Evolutionary conservation across 2,329 filamentous ascomycete genomes (phyloP), one percentile per base, ranked within the genome.

Genomic region (Aspergillus puulaauensis): DNA sequence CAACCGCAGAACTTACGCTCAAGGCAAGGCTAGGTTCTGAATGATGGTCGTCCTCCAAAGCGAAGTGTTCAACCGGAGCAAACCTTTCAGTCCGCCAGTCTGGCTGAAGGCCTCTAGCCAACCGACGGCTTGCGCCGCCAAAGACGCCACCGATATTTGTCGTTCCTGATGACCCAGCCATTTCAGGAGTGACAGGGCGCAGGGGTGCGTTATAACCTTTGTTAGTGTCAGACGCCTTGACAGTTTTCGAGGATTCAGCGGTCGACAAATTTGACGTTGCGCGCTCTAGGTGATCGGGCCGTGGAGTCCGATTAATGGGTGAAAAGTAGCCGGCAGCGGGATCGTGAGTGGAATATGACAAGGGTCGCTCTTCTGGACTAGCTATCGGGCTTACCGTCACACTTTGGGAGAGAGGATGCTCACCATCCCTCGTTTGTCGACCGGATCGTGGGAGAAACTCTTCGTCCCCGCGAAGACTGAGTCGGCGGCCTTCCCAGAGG

Each of bases 321-420:
- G 64, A 64, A 23, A 58, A 58, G 12, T 63, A 59, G 47, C 66
- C 66, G 24, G 59, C 45, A 21, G 44, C 57, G 57, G 46, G 54
- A 19, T 51, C 60, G 23, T 52, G 61, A 14, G 44, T 14, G 57
- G 79, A 80, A 58, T 79, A 80, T 15, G 70, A 73, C 11, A 64
- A 57, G 45, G 70, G 72, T 11, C 63, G 56, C 46, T 67, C 68
- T 12, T 69, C 65, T 12, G 70, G 64, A n/a, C 69, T 65, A 35
- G 68, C 62, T 14, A 87, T 84, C 1, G 89, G 90, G 67, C 86
- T 90, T 17, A 84, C 89, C 37, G 85, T 86, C 49, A 90, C 83
- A 69, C 89, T 93, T 64, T 90, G 88, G 17, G 90, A 86, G 43
- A 93, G 76, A 19, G 90, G 90, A 70, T 93, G 90, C 53, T 91